A percentile compares a stretch with the other conserved stretches of the same genome.
Conservation (phyloP, 192 early-diverging fungal genomes). For the Lobosporangium transversale region DNA sequence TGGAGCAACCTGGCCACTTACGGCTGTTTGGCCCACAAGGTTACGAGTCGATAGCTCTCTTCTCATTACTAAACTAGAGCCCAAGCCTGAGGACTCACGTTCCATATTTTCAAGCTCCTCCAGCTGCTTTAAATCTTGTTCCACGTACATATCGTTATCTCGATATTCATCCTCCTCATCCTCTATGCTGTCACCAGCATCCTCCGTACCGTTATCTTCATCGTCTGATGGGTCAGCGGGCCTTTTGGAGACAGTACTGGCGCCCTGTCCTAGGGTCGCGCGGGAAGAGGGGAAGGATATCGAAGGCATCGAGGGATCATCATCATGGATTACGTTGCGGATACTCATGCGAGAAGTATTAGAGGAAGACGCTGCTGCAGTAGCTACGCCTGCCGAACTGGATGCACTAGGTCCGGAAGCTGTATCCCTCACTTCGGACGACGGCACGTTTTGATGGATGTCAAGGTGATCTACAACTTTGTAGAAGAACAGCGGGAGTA, state of each 20-base stretch:
- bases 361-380: constrained; percentile 8
- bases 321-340: constrained; percentile 21
- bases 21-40: constrained; percentile 35
- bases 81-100: neutral
- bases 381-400: no score
- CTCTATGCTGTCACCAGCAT: neutral
- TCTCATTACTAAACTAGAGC: neutral
- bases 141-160: constrained; percentile 18
- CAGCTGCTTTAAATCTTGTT: constrained; percentile 18
- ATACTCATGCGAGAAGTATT: constrained; percentile 21
- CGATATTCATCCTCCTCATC: constrained; percentile 21
- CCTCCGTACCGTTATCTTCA: neutral
- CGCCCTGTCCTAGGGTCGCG: neutral
- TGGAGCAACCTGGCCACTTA: constrained; percentile 27
- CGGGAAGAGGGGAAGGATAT: neutral
- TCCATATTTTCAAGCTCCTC: constrained; percentile 10
- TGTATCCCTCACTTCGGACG: no score
- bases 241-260: neutral
- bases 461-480: constrained; percentile 32
- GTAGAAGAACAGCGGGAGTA: no score
- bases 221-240: neutral
- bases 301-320: neutral
- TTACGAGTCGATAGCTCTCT: constrained; percentile 33
- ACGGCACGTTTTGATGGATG: constrained; percentile 11
- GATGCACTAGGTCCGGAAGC: no score